Percentiles rank a stretch among this genome's conserved stretches.
These are phyloP conservation scores for Phytophthora ohioensis DNA, from an alignment of 352 stramenopile genomes.

Conservation along the genomic window DNA sequence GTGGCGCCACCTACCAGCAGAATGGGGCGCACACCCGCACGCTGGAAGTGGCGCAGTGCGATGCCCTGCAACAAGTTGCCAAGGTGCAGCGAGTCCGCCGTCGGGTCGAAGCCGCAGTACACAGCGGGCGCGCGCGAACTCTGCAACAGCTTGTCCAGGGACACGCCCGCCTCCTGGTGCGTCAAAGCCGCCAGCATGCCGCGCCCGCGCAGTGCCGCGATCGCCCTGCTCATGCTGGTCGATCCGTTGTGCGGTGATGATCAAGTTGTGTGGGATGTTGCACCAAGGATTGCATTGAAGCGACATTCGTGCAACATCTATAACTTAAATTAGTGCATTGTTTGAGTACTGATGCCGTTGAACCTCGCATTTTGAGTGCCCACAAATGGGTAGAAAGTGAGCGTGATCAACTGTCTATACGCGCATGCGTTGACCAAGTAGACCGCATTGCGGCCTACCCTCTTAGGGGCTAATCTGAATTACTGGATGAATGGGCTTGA, in stretches of 20 bases:
- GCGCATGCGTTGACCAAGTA: no score
- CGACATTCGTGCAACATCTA: neutral
- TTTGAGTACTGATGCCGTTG: constrained; percentile 3
- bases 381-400: no score
- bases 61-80: constrained; percentile 91
- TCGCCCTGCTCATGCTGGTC: constrained; percentile 71
- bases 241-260: constrained; percentile 21
- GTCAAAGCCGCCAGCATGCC: constrained; percentile 83
- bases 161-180: constrained; percentile 60
- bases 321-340: no score
- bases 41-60: constrained; percentile 89
- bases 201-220: constrained; percentile 66
- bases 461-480: neutral
- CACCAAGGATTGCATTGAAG: neutral
- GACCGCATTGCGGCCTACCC: no score
- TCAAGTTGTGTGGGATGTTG: neutral
- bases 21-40: constrained; percentile 91
- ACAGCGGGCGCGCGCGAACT: constrained; percentile 49
- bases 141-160: constrained; percentile 64
- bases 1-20: constrained; percentile 88
- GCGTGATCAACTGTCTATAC: no score
- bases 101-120: constrained; percentile 94
- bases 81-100: constrained; percentile 92
- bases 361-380: neutral
- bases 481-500: neutral